Base-by-base conservation (phyloP, 306 rosid genomes). In the Gleditsia sinensis region DNA sequence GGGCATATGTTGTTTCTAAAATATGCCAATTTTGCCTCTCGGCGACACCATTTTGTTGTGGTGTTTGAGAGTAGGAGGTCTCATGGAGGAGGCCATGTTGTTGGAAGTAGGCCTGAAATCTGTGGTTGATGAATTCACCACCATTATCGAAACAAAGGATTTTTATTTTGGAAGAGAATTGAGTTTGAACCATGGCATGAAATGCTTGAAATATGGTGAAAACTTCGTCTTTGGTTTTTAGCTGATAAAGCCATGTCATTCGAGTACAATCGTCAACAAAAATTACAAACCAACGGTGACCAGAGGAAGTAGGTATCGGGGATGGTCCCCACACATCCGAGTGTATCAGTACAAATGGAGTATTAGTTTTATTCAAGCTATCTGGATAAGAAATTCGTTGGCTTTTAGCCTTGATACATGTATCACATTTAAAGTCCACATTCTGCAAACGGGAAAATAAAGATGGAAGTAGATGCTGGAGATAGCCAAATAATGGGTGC, bases 121-220 rank as follows among this genome's bases (percentile, higher is more conserved):
- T 9, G 2, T 34, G 24, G 36, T 71, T 78, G 3, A 63, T 39
- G 40, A 36, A 78, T 10, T 72, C 78, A 1, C 69, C 69, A 20
- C 68, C 54, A 65, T 78, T 78, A 33, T 78, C 62, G 0, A 45
- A 71, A 4, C 48, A 19, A 2, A 63, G 50, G 16, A 71, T 7
- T 21, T 20, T 4, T 11, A 79, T 9, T 13, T 32, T 36, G 10
- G 61, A 1, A 1, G 53, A 71, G 30, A 70, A 78, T 12, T 62
- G 30, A 5, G 33, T 78, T n/a, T 33, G 32, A 5, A 80, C n/a
- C 84, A 80, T 68, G n/a, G 49, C 17, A 21, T 51, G 67, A 37
- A 71, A 62, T 0, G 62, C 7, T 6, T 20, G 51, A 28, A 69
- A 69, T 3, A 69, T 6, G 2, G 6, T 7, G 33, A 60, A 58